These are phyloP conservation scores for Mariannaea sp. DNA, from an alignment of 2,329 filamentous ascomycete species.

Conservation along the genomic window DNA sequence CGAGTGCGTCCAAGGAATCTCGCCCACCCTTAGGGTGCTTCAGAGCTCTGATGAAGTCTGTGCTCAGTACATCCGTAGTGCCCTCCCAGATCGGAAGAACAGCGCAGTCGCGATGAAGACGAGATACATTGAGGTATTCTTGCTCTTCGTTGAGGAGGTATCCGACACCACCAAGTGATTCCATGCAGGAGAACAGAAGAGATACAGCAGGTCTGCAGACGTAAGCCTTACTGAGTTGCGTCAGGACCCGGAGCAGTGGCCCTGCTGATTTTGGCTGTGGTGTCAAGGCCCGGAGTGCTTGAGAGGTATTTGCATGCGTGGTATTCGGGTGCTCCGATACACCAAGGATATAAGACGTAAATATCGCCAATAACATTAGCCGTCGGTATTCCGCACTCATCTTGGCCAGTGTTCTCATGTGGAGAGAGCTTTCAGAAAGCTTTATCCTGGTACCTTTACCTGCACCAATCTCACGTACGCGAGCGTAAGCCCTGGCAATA, in stretches of 20 bases:
- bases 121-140: constrained; percentile 68
- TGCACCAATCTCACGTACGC: constrained; percentile 58
- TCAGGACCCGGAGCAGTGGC: constrained; percentile 60
- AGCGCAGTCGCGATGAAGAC: constrained; percentile 66
- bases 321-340: constrained; percentile 52
- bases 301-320: constrained; percentile 12
- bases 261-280: constrained; percentile 41
- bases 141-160: constrained; percentile 68
- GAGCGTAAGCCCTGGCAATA: constrained; percentile 62
- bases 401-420: constrained; percentile 62
- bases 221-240: constrained; percentile 64
- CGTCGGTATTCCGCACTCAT: constrained; percentile 61
- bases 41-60: constrained; percentile 53
- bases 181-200: constrained; percentile 63
- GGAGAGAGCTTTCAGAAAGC: constrained; percentile 58
- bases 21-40: constrained; percentile 49
- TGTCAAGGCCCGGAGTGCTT: constrained; percentile 39
- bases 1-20: constrained; percentile 49
- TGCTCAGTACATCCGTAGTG: constrained; percentile 71
- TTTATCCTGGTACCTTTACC: constrained; percentile 50
- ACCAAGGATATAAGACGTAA: constrained; percentile 59
- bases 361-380: constrained; percentile 60
- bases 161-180: constrained; percentile 67
- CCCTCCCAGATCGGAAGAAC: constrained; percentile 74
- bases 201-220: constrained; percentile 56